Evolutionary conservation across 1,284 basidiomycete species (phyloP).

Genomic region (Fomitopsis pinicola): DNA sequence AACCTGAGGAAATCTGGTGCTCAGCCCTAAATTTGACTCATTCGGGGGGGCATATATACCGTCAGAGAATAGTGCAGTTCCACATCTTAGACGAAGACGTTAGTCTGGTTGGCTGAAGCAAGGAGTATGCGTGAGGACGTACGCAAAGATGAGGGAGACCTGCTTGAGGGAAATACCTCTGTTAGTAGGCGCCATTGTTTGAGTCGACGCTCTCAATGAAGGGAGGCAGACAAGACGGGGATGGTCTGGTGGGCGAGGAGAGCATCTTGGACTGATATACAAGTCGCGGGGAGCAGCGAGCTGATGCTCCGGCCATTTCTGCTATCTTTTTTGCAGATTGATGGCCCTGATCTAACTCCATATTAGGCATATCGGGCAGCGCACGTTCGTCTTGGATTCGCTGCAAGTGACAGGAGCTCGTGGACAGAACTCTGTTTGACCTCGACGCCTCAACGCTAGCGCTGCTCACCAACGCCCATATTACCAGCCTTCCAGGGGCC

Average conservation of each 20-base stretch:
- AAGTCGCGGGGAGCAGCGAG: neutral
- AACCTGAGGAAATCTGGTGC: slow-evolving; percentile 42
- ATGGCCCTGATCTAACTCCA: slow-evolving; percentile 4
- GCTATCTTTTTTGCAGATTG: slow-evolving; percentile 3
- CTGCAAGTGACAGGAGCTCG: too few relatives aligned
- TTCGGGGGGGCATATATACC: slow-evolving; percentile 38
- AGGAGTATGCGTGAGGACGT: slow-evolving; percentile 24
- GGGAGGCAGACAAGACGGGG: slow-evolving; percentile 11
- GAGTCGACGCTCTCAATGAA: slow-evolving; percentile 15
- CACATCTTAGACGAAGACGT: slow-evolving; percentile 45
- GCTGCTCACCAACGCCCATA: neutral
- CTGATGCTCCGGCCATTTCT: slow-evolving; percentile 3
- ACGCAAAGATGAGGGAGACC: slow-evolving; percentile 80
- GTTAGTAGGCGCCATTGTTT: slow-evolving; percentile 10
- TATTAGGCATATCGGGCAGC: neutral
- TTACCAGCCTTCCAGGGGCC: neutral
- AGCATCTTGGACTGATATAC: slow-evolving; percentile 1
- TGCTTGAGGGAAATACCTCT: slow-evolving; percentile 33
- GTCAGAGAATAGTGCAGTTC: slow-evolving; percentile 85
- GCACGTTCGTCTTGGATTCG: slow-evolving; percentile 2
- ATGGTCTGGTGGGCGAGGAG: neutral
- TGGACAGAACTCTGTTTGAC: neutral
- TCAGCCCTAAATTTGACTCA: slow-evolving; percentile 3
- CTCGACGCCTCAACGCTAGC: neutral
- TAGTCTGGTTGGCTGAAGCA: neutral